These are phyloP conservation scores for Inga laurina DNA, from an alignment of 306 rosid genomes.

Conservation along the genomic window DNA sequence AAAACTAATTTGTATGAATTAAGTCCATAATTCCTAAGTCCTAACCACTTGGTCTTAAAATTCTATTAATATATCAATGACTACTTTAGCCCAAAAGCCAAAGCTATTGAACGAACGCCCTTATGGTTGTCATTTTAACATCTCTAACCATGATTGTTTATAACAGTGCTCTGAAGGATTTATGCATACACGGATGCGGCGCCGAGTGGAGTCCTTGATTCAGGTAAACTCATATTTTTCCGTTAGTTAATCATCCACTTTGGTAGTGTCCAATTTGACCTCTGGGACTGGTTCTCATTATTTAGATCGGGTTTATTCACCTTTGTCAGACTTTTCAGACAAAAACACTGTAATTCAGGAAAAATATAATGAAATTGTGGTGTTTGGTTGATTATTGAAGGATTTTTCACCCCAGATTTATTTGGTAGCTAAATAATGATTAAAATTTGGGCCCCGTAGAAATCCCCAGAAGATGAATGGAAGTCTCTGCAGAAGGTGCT, in stretches of 20 bases:
- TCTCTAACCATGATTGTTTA: constrained; percentile 14
- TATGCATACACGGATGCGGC: constrained; percentile 98
- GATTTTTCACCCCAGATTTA: background rate
- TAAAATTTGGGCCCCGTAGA: background rate
- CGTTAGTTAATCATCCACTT: background rate
- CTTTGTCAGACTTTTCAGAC: background rate
- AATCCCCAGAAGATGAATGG: constrained; percentile 1
- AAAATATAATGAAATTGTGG: background rate
- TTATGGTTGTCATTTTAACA: background rate
- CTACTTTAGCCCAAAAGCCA: background rate
- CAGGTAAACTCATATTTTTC: constrained; percentile 53
- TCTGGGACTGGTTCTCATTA: constrained; percentile 18
- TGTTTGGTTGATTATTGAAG: constrained; percentile 27
- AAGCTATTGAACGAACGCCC: background rate
- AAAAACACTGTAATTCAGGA: constrained; percentile 4
- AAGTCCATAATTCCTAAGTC: background rate
- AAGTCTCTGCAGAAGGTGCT: constrained; percentile 5
- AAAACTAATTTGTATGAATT: background rate
- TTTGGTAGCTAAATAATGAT: constrained; percentile 7
- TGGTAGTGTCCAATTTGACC: constrained; percentile 22
- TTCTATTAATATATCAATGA: background rate
- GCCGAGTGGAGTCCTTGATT: constrained; percentile 96
- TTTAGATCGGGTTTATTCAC: background rate
- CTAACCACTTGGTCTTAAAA: background rate
- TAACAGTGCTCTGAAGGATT: constrained; percentile 95